phyloP scores from a whole-genome alignment of 2,329 filamentous ascomycete species.

The Aspergillus tamarii region DNA sequence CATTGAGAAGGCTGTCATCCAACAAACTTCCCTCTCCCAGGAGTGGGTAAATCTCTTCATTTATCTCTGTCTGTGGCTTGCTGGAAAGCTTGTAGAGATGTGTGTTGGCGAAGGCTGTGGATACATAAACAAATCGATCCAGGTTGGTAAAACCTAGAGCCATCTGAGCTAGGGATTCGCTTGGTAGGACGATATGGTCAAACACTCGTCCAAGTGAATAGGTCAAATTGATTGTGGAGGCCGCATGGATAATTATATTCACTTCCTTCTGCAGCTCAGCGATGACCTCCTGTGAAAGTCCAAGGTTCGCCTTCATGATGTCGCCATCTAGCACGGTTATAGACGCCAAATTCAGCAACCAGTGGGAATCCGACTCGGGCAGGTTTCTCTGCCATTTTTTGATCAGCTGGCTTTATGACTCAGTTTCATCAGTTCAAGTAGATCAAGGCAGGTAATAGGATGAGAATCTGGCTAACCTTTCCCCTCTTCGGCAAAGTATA shows the following conservation, averaged over 20 bases:
- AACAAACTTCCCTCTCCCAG: not conserved
- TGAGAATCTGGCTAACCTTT: conserved; percentile 8
- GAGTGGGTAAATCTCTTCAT: conserved; percentile 18
- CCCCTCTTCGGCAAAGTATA: conserved; percentile 17
- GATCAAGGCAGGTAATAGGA: not conserved
- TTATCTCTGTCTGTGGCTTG: conserved; percentile 7
- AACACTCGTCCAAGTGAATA: not conserved
- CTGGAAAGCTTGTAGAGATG: conserved; percentile 11
- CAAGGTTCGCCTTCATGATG: conserved; percentile 13
- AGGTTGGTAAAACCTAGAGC: conserved; percentile 7
- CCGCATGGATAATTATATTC: conserved; percentile 21
- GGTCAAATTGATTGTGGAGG: conserved; percentile 16
- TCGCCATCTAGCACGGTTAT: conserved; percentile 20
- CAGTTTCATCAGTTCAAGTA: not conserved
- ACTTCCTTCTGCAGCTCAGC: conserved; percentile 3
- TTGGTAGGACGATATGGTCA: conserved; percentile 11
- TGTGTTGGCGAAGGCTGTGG: conserved; percentile 21
- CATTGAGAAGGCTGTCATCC: not conserved
- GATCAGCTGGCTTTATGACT: not conserved
- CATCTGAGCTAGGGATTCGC: conserved; percentile 7
- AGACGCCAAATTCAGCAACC: not conserved
- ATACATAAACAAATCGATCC: conserved; percentile 22
- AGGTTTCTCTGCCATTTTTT: not conserved
- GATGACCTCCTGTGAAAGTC: not conserved
- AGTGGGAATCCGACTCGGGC: not conserved